Percentiles rank a stretch among this genome's conserved stretches.
Conservation (phyloP, 768 basidiomycete species). For the Lenzites betulinus region DNA sequence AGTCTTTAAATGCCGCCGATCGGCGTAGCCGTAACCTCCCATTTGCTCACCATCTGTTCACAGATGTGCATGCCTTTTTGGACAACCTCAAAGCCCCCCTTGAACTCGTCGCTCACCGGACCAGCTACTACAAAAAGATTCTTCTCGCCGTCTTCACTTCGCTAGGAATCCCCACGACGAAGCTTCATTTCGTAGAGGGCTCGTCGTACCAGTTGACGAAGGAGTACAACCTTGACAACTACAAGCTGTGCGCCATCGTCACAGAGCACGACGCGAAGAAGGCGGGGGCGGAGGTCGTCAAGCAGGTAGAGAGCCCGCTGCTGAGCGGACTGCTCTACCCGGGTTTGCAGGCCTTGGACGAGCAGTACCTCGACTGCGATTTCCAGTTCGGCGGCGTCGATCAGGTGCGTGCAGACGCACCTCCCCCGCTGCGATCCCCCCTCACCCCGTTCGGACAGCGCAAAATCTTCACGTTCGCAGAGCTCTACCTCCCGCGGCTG, state of each 20-base stretch:
- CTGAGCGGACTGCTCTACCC: conserved; percentile 95
- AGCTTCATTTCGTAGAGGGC: conserved; percentile 83
- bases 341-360: conserved; percentile 94
- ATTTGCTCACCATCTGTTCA: not conserved
- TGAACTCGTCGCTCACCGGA: conserved; percentile 85
- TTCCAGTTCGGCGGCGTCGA: conserved; percentile 99
- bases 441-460: conserved; percentile 50
- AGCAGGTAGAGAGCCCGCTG: conserved; percentile 91
- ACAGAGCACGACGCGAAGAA: conserved; percentile 97
- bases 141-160: conserved; percentile 83
- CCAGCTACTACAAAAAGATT: conserved; percentile 86
- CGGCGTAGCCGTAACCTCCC: not conserved
- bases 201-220: conserved; percentile 89
- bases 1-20: no score
- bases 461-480: conserved; percentile 98
- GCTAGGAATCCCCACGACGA: conserved; percentile 87
- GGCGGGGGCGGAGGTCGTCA: conserved; percentile 98
- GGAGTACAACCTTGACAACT: conserved; percentile 96
- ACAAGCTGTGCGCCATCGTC: conserved; percentile 87
- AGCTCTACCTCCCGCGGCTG: conserved; percentile 89
- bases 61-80: conserved; percentile 95
- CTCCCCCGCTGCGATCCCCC: not conserved
- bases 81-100: conserved; percentile 97
- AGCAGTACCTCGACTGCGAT: conserved; percentile 93
- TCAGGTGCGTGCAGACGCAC: conserved; percentile 58